A percentile compares a stretch with the other conserved stretches of the same genome.
Evolutionary conservation across 2,329 filamentous ascomycete species (phyloP).

Genomic region (Colletotrichum lentis): DNA sequence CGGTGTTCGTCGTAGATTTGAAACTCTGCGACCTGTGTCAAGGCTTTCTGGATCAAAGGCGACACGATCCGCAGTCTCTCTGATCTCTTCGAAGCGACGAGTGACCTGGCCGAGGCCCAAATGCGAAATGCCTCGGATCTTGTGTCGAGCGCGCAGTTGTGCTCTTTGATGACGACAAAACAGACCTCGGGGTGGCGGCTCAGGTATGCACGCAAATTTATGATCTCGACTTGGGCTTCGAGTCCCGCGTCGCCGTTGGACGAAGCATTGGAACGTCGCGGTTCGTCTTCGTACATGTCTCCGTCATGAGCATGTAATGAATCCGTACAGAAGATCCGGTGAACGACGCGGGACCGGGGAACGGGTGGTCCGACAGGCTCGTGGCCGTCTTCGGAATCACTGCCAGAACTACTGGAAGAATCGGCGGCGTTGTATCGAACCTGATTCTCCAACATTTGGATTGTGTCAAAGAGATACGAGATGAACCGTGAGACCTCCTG

Average conservation of each 20-base stretch:
- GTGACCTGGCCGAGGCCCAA: neutral
- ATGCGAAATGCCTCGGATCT: neutral
- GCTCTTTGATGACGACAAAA: conserved; percentile 12
- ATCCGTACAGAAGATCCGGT: neutral
- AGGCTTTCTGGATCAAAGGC: neutral
- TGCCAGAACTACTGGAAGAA: neutral
- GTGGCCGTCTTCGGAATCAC: neutral
- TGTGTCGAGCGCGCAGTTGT: neutral
- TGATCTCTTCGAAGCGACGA: neutral
- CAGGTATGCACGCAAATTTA: neutral
- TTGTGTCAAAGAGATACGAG: conserved; percentile 15
- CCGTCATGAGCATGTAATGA: neutral
- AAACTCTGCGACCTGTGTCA: conserved; percentile 8
- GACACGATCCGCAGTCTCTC: neutral
- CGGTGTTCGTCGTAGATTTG: neutral
- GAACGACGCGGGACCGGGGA: neutral
- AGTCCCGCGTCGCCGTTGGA: neutral
- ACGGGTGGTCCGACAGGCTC: neutral
- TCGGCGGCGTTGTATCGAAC: neutral
- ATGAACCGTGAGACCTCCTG: neutral
- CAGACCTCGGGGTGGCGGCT: neutral
- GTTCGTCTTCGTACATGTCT: neutral
- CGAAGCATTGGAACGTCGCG: neutral
- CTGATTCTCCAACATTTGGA: conserved; percentile 6
- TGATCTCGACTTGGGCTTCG: neutral